Base-by-base conservation (phyloP, 2,329 filamentous ascomycete genomes). In the Coniochaeta hoffmannii region DNA sequence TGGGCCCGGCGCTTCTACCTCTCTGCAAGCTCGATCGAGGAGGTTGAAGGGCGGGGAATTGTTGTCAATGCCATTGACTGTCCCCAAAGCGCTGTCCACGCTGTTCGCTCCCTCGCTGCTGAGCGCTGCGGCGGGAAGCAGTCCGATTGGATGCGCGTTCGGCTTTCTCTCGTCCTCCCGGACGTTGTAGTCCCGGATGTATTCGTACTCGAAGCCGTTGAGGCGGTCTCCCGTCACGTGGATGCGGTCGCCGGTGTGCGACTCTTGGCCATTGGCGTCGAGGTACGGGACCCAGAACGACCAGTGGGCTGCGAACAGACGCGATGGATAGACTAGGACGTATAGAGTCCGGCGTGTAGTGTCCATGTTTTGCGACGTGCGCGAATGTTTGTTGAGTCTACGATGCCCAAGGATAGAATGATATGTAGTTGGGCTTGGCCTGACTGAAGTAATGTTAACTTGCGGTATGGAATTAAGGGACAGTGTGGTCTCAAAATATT, bases 231-330 rank as follows among this genome's bases (percentile, higher is more conserved):
- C 60, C 38, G 60, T 62, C 22, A 56, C 59, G 44, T 62, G 60
- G 36, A 62, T 57, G 44, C 60, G 60, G 28, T 60, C 56, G 9
- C 60, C 60, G 5, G 30, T 54, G 14, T 58, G 28, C 15, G 30
- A 55, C 26, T 54, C 30, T 15, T 17, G 22, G n/a, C 53, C 49
- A 12, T 31, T 15, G 15, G 50, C 22, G n/a, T 57, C 54, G 53
- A 52, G 17, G 24, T 59, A 53, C 8, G 60, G 60, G 17, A 60
- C n/a, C 59, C 59, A 62, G 49, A 62, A 61, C 10, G 60, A 58
- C 60, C 60, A 62, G 32, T 62, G 60, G 22, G 60, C 60, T 26
- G 60, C 59, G 36, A 62, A 62, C 46, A 62, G 51, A 31, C 55
- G 59, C 26, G 59, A 60, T 30, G 59, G 59, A 31, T 62, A 62